A percentile compares a stretch with the other conserved stretches of the same genome.
Evolutionary conservation across 2,329 filamentous ascomycete species (phyloP).

Genomic region (Xylaria sp.): DNA sequence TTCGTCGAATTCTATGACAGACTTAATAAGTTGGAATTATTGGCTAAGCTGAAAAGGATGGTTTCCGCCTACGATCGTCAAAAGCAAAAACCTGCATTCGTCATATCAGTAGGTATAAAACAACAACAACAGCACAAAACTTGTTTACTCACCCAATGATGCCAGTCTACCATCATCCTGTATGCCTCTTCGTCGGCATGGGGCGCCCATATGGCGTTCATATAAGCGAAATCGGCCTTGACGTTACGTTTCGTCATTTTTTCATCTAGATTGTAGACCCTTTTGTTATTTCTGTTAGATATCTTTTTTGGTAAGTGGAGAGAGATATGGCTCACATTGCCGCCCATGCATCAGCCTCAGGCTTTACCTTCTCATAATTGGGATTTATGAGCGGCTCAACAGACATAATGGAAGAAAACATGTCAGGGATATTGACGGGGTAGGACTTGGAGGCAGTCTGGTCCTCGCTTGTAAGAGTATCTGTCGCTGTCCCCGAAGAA

Average conservation of each 20-base stretch:
- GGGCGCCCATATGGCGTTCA: slow-evolving; percentile 43
- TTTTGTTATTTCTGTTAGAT: slow-evolving; percentile 15
- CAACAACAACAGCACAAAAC: neutral
- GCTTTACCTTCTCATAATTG: slow-evolving; percentile 42
- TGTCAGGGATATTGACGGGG: slow-evolving; percentile 41
- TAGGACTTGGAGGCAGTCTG: neutral
- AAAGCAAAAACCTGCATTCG: slow-evolving; percentile 28
- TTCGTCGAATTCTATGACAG: slow-evolving; percentile 46
- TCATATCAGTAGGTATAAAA: neutral
- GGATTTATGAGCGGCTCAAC: slow-evolving; percentile 42
- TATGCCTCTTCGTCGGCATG: slow-evolving; percentile 42
- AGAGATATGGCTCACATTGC: slow-evolving; percentile 33
- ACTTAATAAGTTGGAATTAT: neutral
- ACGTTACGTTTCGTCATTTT: slow-evolving; percentile 35
- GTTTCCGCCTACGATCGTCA: slow-evolving; percentile 36
- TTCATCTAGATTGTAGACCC: slow-evolving; percentile 38
- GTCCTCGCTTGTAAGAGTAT: slow-evolving; percentile 8
- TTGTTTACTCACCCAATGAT: slow-evolving; percentile 41
- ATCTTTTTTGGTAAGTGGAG: neutral
- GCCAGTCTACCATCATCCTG: slow-evolving; percentile 46
- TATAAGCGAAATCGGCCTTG: slow-evolving; percentile 42
- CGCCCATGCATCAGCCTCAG: slow-evolving; percentile 45
- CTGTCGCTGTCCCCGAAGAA: slow-evolving; percentile 3
- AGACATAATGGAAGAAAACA: slow-evolving; percentile 49
- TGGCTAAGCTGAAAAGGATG: neutral